These are phyloP conservation scores for Phytophthora pinifolia DNA, from an alignment of 352 stramenopile genomes.

Conservation along the genomic window DNA sequence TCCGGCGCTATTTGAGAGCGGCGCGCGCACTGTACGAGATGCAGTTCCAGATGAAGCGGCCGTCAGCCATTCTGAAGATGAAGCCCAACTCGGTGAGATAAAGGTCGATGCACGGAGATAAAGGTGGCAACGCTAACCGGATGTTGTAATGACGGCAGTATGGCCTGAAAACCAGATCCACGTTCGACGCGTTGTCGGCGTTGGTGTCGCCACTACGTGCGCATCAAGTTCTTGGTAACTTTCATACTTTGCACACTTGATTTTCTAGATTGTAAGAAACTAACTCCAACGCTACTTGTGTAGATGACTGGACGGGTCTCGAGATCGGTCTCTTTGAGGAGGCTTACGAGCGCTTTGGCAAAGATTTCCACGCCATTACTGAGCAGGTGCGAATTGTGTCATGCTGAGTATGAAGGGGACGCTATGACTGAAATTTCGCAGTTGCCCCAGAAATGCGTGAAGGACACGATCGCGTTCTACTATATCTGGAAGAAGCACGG, in stretches of 20 bases:
- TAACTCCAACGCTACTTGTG: slow-evolving; percentile 8
- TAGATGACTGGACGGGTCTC: slow-evolving; percentile 75
- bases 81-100: slow-evolving; percentile 54
- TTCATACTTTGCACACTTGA: neutral
- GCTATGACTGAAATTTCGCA: slow-evolving; percentile 12
- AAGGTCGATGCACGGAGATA: neutral
- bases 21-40: slow-evolving; percentile 70
- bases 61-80: slow-evolving; percentile 72
- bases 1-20: slow-evolving; percentile 59
- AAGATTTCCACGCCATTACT: slow-evolving; percentile 78
- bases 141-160: slow-evolving; percentile 38
- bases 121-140: neutral
- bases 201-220: slow-evolving; percentile 67
- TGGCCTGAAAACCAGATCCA: slow-evolving; percentile 64
- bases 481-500: slow-evolving; percentile 89
- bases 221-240: slow-evolving; percentile 67
- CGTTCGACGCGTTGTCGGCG: slow-evolving; percentile 64
- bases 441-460: slow-evolving; percentile 62
- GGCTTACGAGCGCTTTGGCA: slow-evolving; percentile 69
- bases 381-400: slow-evolving; percentile 40
- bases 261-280: neutral
- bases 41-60: slow-evolving; percentile 74
- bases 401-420: neutral
- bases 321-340: slow-evolving; percentile 84
- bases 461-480: slow-evolving; percentile 78